Evolutionary conservation across 371 early-diverging fungal species (phyloP).

Genomic region (Mucor racemosus): DNA sequence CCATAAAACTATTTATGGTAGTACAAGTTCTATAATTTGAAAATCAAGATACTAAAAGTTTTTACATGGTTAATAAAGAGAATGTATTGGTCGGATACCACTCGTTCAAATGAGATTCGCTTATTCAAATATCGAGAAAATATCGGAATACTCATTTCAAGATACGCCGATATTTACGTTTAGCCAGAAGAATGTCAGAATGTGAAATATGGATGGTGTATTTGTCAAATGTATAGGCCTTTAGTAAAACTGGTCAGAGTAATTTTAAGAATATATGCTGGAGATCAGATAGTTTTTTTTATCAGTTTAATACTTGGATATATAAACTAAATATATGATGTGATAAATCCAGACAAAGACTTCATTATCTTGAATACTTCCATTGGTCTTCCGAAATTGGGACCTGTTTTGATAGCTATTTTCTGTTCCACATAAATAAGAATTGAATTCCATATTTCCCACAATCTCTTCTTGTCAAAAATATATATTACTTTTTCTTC

Average conservation of each 20-base stretch:
- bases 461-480: neutral
- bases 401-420: neutral
- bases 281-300: too few relatives aligned
- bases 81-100: neutral
- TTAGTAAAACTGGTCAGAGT: too few relatives aligned
- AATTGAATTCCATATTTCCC: neutral
- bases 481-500: neutral
- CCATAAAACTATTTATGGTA: too few relatives aligned
- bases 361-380: neutral
- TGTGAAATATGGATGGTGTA: neutral
- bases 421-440: neutral
- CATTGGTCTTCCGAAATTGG: conserved; percentile 3
- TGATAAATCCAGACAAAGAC: neutral
- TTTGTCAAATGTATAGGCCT: too few relatives aligned
- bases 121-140: neutral
- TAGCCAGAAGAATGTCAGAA: neutral
- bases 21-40: too few relatives aligned
- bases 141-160: neutral
- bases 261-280: too few relatives aligned
- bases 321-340: neutral
- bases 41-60: too few relatives aligned
- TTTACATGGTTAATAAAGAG: too few relatives aligned
- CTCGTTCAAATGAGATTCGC: neutral
- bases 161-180: neutral
- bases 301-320: too few relatives aligned